Percentiles rank a stretch among this genome's conserved stretches.
phyloP scores from a whole-genome alignment of 768 basidiomycete genomes.

The Coprinopsis strossmayeri region DNA sequence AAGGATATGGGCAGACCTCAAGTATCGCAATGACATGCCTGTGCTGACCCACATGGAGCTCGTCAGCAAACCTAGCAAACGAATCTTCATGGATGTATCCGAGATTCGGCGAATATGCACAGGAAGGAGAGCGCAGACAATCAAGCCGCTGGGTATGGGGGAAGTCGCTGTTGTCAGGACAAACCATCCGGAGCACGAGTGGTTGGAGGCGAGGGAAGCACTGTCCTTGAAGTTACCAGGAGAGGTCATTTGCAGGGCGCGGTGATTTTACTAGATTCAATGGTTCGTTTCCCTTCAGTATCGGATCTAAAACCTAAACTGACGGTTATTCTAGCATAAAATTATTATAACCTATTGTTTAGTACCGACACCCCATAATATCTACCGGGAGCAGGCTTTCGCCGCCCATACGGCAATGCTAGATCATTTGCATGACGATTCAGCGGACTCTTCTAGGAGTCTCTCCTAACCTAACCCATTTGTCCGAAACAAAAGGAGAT shows the following conservation, averaged over 20 bases:
- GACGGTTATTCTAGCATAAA: neutral
- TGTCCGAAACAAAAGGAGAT: too few species aligned
- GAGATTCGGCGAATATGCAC: conserved; percentile 78
- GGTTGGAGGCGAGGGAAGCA: conserved; percentile 92
- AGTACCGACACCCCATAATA: neutral
- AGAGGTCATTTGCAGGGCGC: conserved; percentile 82
- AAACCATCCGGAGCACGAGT: conserved; percentile 63
- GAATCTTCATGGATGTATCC: conserved; percentile 63
- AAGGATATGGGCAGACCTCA: conserved; percentile 91
- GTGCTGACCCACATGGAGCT: conserved; percentile 76
- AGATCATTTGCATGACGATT: too few species aligned
- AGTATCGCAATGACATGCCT: conserved; percentile 86
- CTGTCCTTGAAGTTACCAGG: conserved; percentile 70
- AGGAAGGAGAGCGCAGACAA: conserved; percentile 72
- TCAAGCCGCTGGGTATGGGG: conserved; percentile 84
- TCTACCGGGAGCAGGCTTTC: too few species aligned
- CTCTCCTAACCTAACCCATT: too few species aligned
- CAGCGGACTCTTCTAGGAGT: too few species aligned
- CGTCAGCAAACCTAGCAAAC: conserved; percentile 78
- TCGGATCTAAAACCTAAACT: neutral
- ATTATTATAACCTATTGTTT: conserved; percentile 1
- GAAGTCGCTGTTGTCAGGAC: conserved; percentile 87
- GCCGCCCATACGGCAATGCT: too few species aligned
- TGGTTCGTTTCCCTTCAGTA: neutral
- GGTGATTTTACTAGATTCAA: conserved; percentile 18